These are phyloP conservation scores for Hericium rajendrae DNA, from an alignment of 768 basidiomycete species.

Conservation along the genomic window DNA sequence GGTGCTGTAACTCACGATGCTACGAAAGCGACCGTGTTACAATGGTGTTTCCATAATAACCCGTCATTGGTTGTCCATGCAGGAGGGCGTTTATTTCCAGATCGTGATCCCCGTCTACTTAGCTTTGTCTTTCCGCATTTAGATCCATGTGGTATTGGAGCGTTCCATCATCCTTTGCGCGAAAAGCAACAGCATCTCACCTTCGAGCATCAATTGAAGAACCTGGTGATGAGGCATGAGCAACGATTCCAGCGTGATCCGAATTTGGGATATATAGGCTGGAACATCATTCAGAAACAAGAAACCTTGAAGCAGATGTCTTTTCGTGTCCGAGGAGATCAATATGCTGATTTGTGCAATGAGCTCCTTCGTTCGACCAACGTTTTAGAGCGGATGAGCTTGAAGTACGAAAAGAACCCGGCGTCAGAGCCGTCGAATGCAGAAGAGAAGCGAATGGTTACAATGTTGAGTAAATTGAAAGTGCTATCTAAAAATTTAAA, in stretches of 20 bases:
- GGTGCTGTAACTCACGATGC: not conserved
- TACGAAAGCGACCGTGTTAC: not conserved
- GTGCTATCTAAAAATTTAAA: no score
- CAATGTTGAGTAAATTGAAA: not conserved
- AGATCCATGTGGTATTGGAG: not conserved
- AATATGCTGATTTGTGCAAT: not conserved
- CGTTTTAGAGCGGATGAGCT: not conserved
- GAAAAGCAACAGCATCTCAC: not conserved
- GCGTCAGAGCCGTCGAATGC: not conserved
- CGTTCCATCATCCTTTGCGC: not conserved
- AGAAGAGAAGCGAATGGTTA: not conserved
- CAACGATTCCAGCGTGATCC: not conserved
- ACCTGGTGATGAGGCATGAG: not conserved
- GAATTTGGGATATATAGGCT: not conserved
- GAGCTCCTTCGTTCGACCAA: not conserved
- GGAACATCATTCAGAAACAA: not conserved
- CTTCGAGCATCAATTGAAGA: not conserved
- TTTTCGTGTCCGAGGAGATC: not conserved
- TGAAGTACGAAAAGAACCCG: not conserved
- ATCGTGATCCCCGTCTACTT: not conserved
- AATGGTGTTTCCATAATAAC: not conserved
- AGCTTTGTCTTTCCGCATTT: not conserved
- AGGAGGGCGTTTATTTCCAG: not conserved
- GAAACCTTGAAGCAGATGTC: not conserved
- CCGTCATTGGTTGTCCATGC: not conserved